Evolutionary conservation across 371 early-diverging fungal species (phyloP).

Genomic region (Mortierella sp.): DNA sequence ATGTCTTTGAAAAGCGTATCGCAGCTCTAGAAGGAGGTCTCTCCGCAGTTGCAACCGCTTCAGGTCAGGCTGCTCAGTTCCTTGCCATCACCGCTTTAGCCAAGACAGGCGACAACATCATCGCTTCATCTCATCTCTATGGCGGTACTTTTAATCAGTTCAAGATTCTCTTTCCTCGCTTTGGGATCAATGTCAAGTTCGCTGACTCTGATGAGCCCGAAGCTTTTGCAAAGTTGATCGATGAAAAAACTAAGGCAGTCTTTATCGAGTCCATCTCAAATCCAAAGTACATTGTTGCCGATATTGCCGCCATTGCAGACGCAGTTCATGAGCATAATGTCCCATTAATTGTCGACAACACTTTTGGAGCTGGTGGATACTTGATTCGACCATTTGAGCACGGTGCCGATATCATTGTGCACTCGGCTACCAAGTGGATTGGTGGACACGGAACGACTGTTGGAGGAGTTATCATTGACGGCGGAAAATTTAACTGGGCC

Average conservation of each 20-base stretch:
- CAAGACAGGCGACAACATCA: constrained; percentile 86
- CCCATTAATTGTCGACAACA: constrained; percentile 88
- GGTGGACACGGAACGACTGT: constrained; percentile 88
- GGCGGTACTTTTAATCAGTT: constrained; percentile 93
- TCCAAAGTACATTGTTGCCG: constrained; percentile 87
- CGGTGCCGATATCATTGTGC: constrained; percentile 93
- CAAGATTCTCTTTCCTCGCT: constrained; percentile 83
- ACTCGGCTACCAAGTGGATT: constrained; percentile 94
- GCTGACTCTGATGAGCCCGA: constrained; percentile 77
- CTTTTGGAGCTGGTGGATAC: constrained; percentile 94
- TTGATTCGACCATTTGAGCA: constrained; percentile 85
- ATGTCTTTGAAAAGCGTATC: constrained; percentile 90
- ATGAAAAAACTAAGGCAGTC: constrained; percentile 87
- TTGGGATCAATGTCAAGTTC: constrained; percentile 86
- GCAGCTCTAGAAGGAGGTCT: constrained; percentile 90
- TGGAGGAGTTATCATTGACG: constrained; percentile 89
- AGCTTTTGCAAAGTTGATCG: constrained; percentile 78
- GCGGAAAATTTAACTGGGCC: constrained; percentile 89
- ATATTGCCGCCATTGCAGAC: constrained; percentile 82
- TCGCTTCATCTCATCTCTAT: constrained; percentile 81
- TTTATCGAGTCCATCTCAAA: constrained; percentile 92
- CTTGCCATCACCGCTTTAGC: constrained; percentile 81
- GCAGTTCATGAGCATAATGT: constrained; percentile 86
- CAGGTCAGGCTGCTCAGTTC: constrained; percentile 90
- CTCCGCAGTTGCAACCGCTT: constrained; percentile 68